A percentile compares a stretch with the other conserved stretches of the same genome.
These are phyloP conservation scores for Nitzschia sp. DNA, from an alignment of 108 stramenopile species.

Conservation along the genomic window DNA sequence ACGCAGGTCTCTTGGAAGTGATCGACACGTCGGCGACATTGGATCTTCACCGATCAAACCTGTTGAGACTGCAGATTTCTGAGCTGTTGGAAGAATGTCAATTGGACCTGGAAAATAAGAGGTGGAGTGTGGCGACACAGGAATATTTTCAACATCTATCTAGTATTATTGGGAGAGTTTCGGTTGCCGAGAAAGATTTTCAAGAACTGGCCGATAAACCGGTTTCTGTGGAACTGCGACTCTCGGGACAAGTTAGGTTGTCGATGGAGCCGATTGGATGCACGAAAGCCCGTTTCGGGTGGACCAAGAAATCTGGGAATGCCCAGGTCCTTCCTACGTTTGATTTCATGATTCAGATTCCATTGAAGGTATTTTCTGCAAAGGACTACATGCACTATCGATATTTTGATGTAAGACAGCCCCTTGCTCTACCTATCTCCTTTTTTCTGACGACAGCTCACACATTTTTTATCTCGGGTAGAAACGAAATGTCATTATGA, in stretches of 20 bases:
- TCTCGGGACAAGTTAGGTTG: not conserved
- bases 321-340: constrained; percentile 72
- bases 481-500: constrained; percentile 75
- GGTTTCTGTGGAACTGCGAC: constrained; percentile 28
- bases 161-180: constrained; percentile 11
- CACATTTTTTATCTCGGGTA: no score
- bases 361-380: constrained; percentile 38
- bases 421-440: no score
- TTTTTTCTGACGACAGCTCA: not conserved
- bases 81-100: constrained; percentile 70
- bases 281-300: constrained; percentile 31
- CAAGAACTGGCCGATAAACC: constrained; percentile 57
- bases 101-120: constrained; percentile 25
- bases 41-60: constrained; percentile 67
- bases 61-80: constrained; percentile 66
- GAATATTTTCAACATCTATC: constrained; percentile 47
- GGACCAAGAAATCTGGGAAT: constrained; percentile 71
- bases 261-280: constrained; percentile 29
- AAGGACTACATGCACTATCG: constrained; percentile 81
- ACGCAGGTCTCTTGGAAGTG: constrained; percentile 46
- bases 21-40: constrained; percentile 40
- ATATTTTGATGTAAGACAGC: constrained; percentile 76
- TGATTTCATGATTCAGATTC: constrained; percentile 60
- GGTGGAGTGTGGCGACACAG: constrained; percentile 48
- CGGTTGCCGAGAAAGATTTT: constrained; percentile 14